Evolutionary conservation across 805 yeast species (phyloP).

Genomic region (Saccharomycopsis lassenensis): DNA sequence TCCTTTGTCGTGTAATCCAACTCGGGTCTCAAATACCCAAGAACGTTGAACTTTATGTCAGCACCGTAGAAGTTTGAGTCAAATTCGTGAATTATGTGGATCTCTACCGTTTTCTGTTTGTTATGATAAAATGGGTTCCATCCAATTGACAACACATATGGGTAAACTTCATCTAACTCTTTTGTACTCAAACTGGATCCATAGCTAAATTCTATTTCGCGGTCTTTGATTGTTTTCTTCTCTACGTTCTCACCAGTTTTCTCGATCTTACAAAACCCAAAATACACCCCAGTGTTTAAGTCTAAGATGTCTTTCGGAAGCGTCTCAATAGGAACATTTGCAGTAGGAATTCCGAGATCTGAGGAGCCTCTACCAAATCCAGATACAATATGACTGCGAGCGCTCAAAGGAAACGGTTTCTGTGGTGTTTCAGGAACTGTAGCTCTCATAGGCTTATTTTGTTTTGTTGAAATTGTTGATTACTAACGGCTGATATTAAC

Average conservation of each 20-base stretch:
- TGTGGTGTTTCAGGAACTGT: constrained; percentile 34
- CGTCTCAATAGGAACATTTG: constrained; percentile 61
- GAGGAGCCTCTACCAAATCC: constrained; percentile 96
- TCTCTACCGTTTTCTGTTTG: constrained; percentile 69
- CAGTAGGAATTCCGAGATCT: constrained; percentile 92
- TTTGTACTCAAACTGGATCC: constrained; percentile 37
- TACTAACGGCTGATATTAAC: too few species aligned
- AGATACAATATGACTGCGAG: constrained; percentile 42
- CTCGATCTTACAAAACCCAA: constrained; percentile 53
- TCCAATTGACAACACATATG: constrained; percentile 94
- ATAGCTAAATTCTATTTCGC: constrained; percentile 41
- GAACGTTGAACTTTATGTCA: constrained; percentile 47
- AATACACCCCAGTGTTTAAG: constrained; percentile 75
- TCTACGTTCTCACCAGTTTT: constrained; percentile 18
- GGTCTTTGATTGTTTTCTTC: constrained; percentile 17
- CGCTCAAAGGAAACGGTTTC: constrained; percentile 39
- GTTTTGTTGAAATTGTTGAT: too few species aligned
- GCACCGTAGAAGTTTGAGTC: constrained; percentile 73
- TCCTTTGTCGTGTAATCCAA: constrained; percentile 69
- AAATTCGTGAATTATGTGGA: constrained; percentile 76
- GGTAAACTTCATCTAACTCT: constrained; percentile 41
- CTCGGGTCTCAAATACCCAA: constrained; percentile 91
- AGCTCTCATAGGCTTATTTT: too few species aligned
- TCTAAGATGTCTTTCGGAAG: constrained; percentile 30
- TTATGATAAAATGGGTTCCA: constrained; percentile 90